Percentiles rank a stretch among this genome's conserved stretches.
These are phyloP conservation scores for Euphorbia peplus DNA, from an alignment of 345 rosid genomes.

Conservation along the genomic window DNA sequence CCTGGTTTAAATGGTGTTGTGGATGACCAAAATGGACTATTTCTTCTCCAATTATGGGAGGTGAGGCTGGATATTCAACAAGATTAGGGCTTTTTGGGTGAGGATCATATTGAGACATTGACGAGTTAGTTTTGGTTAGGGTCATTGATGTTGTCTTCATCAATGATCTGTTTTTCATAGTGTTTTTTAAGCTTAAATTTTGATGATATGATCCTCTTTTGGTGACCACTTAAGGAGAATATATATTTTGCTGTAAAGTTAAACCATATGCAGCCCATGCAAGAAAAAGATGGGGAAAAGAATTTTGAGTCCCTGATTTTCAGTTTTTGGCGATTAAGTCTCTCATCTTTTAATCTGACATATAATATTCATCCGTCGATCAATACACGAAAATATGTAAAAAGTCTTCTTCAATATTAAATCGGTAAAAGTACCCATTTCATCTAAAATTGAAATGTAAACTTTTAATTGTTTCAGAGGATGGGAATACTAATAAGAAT, in stretches of 20 bases:
- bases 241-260: slow-evolving; percentile 36
- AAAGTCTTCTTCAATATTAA: no score
- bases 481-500: no score
- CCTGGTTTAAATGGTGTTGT: slow-evolving; percentile 46
- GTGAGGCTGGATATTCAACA: slow-evolving; percentile 54
- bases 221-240: slow-evolving; percentile 7
- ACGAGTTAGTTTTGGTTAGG: slow-evolving; percentile 12
- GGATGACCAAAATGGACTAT: slow-evolving; percentile 58
- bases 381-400: no score
- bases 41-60: slow-evolving; percentile 51
- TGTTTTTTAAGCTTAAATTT: neutral
- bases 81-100: neutral
- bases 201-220: neutral
- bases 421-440: no score
- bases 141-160: slow-evolving; percentile 22
- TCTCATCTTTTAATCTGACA: no score
- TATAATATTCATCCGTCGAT: no score
- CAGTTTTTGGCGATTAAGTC: no score
- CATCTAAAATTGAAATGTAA: no score
- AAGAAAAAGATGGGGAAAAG: slow-evolving; percentile 1
- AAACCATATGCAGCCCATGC: slow-evolving; percentile 18
- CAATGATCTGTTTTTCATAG: slow-evolving; percentile 15
- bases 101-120: slow-evolving; percentile 8
- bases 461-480: no score
- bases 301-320: neutral